Conservation (phyloP, 257 asterid species). For the Pogostemon cablin region DNA sequence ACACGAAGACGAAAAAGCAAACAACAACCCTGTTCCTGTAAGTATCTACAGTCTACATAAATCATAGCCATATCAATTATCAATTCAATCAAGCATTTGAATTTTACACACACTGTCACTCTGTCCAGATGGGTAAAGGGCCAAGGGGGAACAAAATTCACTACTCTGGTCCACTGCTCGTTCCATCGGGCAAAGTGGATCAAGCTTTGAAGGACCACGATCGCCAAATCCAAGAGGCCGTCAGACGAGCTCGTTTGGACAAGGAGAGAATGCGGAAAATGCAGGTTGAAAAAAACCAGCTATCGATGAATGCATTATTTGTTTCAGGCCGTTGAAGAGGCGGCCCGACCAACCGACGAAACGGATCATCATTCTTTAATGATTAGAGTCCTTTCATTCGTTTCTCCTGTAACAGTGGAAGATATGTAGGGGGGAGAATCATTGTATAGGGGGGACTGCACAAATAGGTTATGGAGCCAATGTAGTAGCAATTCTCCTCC, state of each 20-base stretch:
- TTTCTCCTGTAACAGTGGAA: neutral
- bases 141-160: constrained; percentile 82
- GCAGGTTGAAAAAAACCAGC: constrained; percentile 61
- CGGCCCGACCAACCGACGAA: constrained; percentile 20
- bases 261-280: constrained; percentile 69
- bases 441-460: constrained; percentile 53
- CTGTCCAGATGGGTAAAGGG: constrained; percentile 68
- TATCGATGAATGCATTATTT: constrained; percentile 58
- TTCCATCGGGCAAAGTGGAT: constrained; percentile 85
- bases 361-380: constrained; percentile 34
- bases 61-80: neutral
- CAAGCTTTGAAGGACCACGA: constrained; percentile 89
- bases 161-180: constrained; percentile 91
- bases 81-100: neutral
- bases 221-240: constrained; percentile 92
- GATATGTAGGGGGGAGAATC: constrained; percentile 37
- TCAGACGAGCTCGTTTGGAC: constrained; percentile 83
- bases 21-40: constrained; percentile 66
- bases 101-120: neutral
- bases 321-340: constrained; percentile 68
- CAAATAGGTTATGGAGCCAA: constrained; percentile 36
- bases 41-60: constrained; percentile 26
- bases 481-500: constrained; percentile 43
- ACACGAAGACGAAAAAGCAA: constrained; percentile 55
- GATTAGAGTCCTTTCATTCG: constrained; percentile 28